phyloP scores from a whole-genome alignment of 495 filamentous ascomycete genomes.

The Jackrogersella minutella region DNA sequence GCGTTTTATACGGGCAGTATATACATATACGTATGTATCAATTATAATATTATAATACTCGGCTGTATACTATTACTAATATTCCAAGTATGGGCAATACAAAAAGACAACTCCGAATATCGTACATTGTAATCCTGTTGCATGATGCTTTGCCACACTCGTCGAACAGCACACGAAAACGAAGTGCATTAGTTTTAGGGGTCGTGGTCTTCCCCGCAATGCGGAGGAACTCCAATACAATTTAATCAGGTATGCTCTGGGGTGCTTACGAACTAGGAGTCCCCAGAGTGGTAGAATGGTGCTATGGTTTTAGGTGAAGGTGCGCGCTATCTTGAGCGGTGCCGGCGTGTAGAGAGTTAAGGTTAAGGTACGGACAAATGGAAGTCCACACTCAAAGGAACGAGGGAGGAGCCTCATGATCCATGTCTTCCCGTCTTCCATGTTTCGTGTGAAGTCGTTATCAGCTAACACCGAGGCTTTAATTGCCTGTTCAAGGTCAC shows the following conservation, averaged over 20 bases:
- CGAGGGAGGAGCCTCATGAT: constrained; percentile 4
- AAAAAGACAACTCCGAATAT: not conserved
- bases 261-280: constrained; percentile 10
- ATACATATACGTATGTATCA: not conserved
- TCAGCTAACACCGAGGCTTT: constrained; percentile 3
- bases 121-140: not conserved
- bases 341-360: not conserved
- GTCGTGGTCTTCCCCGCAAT: constrained; percentile 32
- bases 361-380: constrained; percentile 33
- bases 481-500: constrained; percentile 23
- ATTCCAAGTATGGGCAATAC: too few species aligned
- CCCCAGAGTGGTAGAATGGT: not conserved
- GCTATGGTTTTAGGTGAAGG: not conserved
- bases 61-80: not conserved
- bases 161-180: not conserved
- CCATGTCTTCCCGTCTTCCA: not conserved
- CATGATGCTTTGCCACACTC: constrained; percentile 12
- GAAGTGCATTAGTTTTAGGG: constrained; percentile 23
- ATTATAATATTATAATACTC: not conserved
- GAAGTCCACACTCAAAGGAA: constrained; percentile 9
- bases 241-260: not conserved
- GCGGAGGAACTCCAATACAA: constrained; percentile 21
- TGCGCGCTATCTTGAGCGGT: not conserved
- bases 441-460: constrained; percentile 3
- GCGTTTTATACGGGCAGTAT: constrained; percentile 11